These are phyloP conservation scores for Suhomyces anneliseae DNA, from an alignment of 1,139 yeast species.

Conservation along the genomic window DNA sequence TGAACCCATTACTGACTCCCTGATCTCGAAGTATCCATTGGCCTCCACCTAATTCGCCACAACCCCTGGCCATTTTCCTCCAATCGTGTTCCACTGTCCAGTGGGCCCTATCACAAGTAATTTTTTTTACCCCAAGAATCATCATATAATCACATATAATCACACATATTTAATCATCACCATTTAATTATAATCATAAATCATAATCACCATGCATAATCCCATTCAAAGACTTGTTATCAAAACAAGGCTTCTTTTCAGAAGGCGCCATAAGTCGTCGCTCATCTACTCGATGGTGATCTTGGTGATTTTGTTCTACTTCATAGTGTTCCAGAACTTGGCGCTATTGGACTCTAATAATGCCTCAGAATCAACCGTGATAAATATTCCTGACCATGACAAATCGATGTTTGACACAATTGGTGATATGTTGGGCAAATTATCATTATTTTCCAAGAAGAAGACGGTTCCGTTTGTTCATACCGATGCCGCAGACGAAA, in stretches of 20 bases:
- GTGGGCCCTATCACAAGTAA: no score
- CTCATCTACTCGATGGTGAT: slow-evolving; percentile 5
- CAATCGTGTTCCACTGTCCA: no score
- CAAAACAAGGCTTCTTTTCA: slow-evolving; percentile 7
- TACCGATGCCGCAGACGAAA: slow-evolving; percentile 16
- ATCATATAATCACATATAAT: no score
- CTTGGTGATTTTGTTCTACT: slow-evolving; percentile 7
- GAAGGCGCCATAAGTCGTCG: slow-evolving; percentile 11
- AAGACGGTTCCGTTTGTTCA: slow-evolving; percentile 23
- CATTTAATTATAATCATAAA: no score
- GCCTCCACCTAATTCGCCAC: no score
- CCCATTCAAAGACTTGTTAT: slow-evolving; percentile 5
- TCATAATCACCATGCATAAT: slow-evolving; percentile 4
- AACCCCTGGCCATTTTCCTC: background rate
- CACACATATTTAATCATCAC: no score
- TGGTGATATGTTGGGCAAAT: background rate
- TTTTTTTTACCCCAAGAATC: no score
- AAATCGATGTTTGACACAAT: slow-evolving; percentile 3
- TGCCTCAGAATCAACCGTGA: slow-evolving; percentile 1
- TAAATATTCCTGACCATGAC: slow-evolving; percentile 9
- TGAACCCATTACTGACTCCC: no score
- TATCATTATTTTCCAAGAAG: slow-evolving; percentile 5
- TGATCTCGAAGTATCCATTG: no score
- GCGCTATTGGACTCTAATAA: slow-evolving; percentile 1
- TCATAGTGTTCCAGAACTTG: slow-evolving; percentile 9